phyloP scores from a whole-genome alignment of 2,329 filamentous ascomycete species.

The Hypoxylon sp. region DNA sequence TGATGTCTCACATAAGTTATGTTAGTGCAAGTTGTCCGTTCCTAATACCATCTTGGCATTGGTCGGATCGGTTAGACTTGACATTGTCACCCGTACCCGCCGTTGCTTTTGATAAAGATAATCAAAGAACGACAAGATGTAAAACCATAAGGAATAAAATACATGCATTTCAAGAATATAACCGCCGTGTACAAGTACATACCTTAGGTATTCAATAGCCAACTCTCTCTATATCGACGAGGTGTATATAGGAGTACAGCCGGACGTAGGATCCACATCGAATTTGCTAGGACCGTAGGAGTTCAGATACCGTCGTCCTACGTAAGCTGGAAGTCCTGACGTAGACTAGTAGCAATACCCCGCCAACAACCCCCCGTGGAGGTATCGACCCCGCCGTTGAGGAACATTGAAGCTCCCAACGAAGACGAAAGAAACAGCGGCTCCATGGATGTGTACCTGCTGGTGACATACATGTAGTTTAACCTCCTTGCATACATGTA shows the following conservation, averaged over 20 bases:
- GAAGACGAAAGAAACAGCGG: conserved; percentile 20
- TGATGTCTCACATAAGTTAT: conserved; percentile 23
- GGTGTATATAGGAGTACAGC: conserved; percentile 15
- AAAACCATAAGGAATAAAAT: neutral
- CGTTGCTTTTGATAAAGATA: neutral
- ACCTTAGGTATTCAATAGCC: neutral
- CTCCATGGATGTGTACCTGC: neutral
- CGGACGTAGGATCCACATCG: conserved; percentile 6
- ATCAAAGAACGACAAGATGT: neutral
- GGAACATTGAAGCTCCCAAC: conserved; percentile 17
- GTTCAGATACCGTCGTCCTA: conserved; percentile 24
- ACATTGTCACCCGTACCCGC: neutral
- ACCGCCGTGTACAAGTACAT: conserved; percentile 14
- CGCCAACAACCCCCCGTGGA: conserved; percentile 33
- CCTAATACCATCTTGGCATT: conserved; percentile 9
- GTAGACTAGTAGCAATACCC: conserved; percentile 41
- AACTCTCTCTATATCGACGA: neutral
- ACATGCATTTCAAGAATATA: neutral
- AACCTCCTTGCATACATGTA: neutral
- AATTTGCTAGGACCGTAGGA: conserved; percentile 25
- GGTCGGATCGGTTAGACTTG: conserved; percentile 8
- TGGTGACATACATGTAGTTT: neutral
- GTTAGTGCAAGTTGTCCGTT: neutral
- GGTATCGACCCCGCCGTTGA: conserved; percentile 38
- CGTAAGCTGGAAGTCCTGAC: conserved; percentile 37